phyloP scores from a whole-genome alignment of 129 eudicot species.

The Lonicera japonica region DNA sequence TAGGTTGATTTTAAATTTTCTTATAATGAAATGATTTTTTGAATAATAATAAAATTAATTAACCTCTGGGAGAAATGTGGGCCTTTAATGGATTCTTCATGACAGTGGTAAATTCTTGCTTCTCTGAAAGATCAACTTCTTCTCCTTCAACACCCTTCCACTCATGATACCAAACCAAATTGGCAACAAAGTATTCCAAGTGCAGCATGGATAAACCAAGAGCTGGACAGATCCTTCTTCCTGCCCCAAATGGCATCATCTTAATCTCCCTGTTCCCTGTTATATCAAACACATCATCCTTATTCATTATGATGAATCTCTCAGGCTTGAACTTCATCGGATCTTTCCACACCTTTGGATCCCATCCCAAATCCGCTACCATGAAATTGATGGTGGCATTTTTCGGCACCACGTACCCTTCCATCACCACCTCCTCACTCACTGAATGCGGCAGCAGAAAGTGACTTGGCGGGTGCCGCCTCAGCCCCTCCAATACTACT shows the following conservation, averaged over 20 bases:
- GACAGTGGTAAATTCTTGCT: slow-evolving; percentile 26
- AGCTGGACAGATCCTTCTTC: slow-evolving; percentile 61
- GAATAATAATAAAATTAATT: no score
- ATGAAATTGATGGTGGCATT: no score
- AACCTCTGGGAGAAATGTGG: slow-evolving; percentile 25
- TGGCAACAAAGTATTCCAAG: slow-evolving; percentile 56
- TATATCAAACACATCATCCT: no score
- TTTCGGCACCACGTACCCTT: slow-evolving; percentile 33
- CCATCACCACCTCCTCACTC: slow-evolving; percentile 35
- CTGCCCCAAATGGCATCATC: slow-evolving; percentile 77
- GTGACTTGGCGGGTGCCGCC: no score
- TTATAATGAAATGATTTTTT: no score
- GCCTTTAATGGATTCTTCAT: slow-evolving; percentile 42
- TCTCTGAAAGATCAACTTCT: slow-evolving; percentile 32
- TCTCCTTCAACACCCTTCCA: slow-evolving; percentile 17
- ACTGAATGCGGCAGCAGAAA: slow-evolving; percentile 40
- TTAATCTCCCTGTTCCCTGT: slow-evolving; percentile 52
- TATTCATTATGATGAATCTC: no score
- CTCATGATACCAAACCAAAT: no score
- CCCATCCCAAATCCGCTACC: slow-evolving; percentile 63
- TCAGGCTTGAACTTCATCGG: slow-evolving; percentile 64
- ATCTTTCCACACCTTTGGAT: slow-evolving; percentile 54
- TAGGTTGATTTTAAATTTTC: no score
- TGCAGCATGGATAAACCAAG: slow-evolving; percentile 43
- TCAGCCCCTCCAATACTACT: no score